Conservation (phyloP, 352 stramenopile genomes). For the Phytophthora macrochlamydospora region DNA sequence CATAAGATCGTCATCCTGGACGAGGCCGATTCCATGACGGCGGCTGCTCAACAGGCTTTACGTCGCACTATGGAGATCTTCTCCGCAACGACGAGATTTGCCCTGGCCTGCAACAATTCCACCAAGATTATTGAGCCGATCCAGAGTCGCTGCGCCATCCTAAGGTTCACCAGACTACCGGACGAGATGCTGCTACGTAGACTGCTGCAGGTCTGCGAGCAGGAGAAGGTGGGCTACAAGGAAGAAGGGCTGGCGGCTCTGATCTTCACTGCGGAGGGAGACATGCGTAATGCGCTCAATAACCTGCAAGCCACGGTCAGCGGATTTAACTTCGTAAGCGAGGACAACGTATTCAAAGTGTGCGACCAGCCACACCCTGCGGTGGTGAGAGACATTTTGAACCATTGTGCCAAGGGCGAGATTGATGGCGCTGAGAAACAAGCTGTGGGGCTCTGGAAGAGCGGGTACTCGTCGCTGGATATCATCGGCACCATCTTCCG, state of each 20-base stretch:
- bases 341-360: conserved; percentile 96
- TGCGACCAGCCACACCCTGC: conserved; percentile 97
- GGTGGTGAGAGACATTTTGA: conserved; percentile 69
- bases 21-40: conserved; percentile 99
- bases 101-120: conserved; percentile 98
- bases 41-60: conserved; percentile 96
- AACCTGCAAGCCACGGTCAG: conserved; percentile 97
- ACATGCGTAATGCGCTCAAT: conserved; percentile 99
- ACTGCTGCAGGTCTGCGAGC: conserved; percentile 93
- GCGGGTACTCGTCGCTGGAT: conserved; percentile 96
- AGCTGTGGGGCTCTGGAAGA: conserved; percentile 73
- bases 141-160: conserved; percentile 97
- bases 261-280: conserved; percentile 98
- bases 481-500: conserved; percentile 99
- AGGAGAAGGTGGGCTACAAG: conserved; percentile 88
- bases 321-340: conserved; percentile 95
- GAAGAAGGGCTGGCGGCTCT: conserved; percentile 96
- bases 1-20: conserved; percentile 99
- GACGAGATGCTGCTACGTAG: conserved; percentile 97
- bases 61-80: conserved; percentile 99
- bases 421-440: conserved; percentile 85
- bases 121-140: conserved; percentile 99
- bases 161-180: conserved; percentile 95
- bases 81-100: conserved; percentile 97
- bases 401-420: conserved; percentile 78